Conservation (phyloP, 2,329 filamentous ascomycete species). For the Trichoderma lentiforme region DNA sequence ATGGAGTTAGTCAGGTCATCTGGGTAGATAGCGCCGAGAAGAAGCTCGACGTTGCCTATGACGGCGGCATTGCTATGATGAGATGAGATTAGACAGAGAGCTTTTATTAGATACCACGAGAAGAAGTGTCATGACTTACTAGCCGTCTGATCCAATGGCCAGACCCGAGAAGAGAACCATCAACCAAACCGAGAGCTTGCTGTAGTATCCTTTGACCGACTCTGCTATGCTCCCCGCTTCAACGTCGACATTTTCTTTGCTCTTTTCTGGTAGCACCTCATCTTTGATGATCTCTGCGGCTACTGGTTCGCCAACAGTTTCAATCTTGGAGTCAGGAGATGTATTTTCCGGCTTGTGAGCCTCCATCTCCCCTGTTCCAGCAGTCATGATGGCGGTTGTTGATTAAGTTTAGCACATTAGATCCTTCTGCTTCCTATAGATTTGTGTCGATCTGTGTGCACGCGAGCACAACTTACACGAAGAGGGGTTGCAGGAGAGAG, state of each 20-base stretch:
- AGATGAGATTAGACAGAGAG: neutral
- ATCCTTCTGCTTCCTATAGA: neutral
- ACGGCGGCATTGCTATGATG: slow-evolving; percentile 39
- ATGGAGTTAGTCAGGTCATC: slow-evolving; percentile 41
- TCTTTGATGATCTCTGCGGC: neutral
- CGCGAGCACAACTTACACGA: neutral
- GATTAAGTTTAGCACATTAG: neutral
- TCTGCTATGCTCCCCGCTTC: slow-evolving; percentile 19
- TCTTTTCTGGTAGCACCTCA: neutral
- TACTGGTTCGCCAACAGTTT: neutral
- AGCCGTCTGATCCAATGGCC: slow-evolving; percentile 45
- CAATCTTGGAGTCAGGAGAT: neutral
- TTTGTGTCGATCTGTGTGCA: neutral
- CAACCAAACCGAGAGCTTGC: slow-evolving; percentile 40
- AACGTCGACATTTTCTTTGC: slow-evolving; percentile 17
- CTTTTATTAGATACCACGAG: neutral
- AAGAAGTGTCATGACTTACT: slow-evolving; percentile 26
- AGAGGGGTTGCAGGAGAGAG: neutral
- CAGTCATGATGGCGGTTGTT: neutral
- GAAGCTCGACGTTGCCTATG: slow-evolving; percentile 43
- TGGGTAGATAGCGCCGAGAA: slow-evolving; percentile 41
- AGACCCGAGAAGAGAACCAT: slow-evolving; percentile 46
- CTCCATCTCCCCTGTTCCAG: neutral
- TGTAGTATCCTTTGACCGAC: slow-evolving; percentile 32
- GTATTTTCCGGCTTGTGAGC: neutral